Conservation (phyloP, 495 filamentous ascomycete genomes). For the Saxophila tyrrhenica region DNA sequence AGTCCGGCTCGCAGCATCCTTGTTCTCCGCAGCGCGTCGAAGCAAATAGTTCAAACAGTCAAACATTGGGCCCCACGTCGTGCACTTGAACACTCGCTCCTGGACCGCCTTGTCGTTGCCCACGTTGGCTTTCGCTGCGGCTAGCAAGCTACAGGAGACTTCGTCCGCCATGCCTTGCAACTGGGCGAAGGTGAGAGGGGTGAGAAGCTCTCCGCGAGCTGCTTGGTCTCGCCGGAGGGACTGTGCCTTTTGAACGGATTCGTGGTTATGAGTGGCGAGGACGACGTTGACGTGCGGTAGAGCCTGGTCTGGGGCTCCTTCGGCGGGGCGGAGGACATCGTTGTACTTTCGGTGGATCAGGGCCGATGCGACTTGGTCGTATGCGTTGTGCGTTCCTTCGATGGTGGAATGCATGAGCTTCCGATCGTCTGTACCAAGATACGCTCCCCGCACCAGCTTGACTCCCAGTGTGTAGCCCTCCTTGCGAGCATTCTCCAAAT, state of each 20-base stretch:
- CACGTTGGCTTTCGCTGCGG: conserved; percentile 31
- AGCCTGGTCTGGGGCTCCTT: conserved; percentile 23
- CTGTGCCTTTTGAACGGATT: conserved; percentile 62
- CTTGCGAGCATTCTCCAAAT: conserved; percentile 52
- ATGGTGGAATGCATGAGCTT: conserved; percentile 70
- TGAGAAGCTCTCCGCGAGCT: conserved; percentile 30
- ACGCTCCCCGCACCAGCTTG: conserved; percentile 88
- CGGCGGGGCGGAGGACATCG: conserved; percentile 35
- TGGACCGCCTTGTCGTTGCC: conserved; percentile 20
- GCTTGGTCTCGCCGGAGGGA: conserved; percentile 43
- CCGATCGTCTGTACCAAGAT: conserved; percentile 68
- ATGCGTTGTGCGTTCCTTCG: conserved; percentile 63
- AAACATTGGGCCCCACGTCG: conserved; percentile 80
- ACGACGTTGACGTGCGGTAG: conserved; percentile 62
- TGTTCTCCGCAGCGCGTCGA: conserved; percentile 80
- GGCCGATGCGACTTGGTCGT: conserved; percentile 49
- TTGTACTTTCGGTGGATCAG: conserved; percentile 42
- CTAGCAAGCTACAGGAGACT: conserved; percentile 69
- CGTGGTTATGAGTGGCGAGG: conserved; percentile 86
- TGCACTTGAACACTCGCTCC: conserved; percentile 66
- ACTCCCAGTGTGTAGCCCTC: conserved; percentile 73
- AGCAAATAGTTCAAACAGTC: conserved; percentile 93
- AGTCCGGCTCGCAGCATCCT: conserved; percentile 71
- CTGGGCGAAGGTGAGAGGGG: conserved; percentile 72
- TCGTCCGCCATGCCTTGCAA: conserved; percentile 97